These are phyloP conservation scores for Pascua sp. DNA, from an alignment of 1,284 basidiomycete species.

Conservation along the genomic window DNA sequence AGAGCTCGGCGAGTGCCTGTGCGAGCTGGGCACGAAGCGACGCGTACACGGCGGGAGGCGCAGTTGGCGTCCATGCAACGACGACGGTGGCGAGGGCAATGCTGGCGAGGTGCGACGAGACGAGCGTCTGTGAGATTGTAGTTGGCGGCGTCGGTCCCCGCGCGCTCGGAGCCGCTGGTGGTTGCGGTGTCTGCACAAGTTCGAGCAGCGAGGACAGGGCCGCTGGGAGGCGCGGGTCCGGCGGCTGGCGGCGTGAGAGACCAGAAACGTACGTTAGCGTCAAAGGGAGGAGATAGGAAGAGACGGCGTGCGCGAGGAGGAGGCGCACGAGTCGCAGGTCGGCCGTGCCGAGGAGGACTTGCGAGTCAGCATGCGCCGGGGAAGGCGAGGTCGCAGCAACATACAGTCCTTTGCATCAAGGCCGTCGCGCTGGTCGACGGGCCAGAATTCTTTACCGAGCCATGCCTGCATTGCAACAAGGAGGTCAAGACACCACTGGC, in stretches of 20 bases:
- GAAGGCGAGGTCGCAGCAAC: background rate
- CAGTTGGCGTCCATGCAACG: conserved; percentile 34
- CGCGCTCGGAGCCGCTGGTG: conserved; percentile 16
- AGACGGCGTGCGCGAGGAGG: conserved; percentile 26
- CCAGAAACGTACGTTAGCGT: conserved; percentile 20
- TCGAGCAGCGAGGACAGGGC: conserved; percentile 16
- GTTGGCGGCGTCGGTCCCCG: conserved; percentile 16
- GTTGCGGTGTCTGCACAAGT: conserved; percentile 19
- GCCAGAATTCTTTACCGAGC: conserved; percentile 37
- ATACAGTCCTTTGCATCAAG: conserved; percentile 30
- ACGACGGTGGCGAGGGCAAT: conserved; percentile 28
- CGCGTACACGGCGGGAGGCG: conserved; percentile 17
- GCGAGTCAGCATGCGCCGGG: background rate
- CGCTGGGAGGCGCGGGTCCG: conserved; percentile 2
- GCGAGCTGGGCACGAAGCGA: conserved; percentile 19
- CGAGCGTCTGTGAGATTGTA: conserved; percentile 28
- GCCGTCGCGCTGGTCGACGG: conserved; percentile 21
- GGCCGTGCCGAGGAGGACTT: conserved; percentile 39
- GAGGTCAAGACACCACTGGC: conserved; percentile 29
- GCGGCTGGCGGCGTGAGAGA: conserved; percentile 5
- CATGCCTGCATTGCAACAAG: conserved; percentile 25
- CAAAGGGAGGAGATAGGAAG: conserved; percentile 25
- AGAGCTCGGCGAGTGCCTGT: conserved; percentile 12
- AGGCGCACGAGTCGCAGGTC: conserved; percentile 31
- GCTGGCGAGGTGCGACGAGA: conserved; percentile 25